A percentile compares a stretch with the other conserved stretches of the same genome.
These are phyloP conservation scores for Alloteropsis semialata DNA, from an alignment of 176 grass and related monocot genomes.

Conservation along the genomic window DNA sequence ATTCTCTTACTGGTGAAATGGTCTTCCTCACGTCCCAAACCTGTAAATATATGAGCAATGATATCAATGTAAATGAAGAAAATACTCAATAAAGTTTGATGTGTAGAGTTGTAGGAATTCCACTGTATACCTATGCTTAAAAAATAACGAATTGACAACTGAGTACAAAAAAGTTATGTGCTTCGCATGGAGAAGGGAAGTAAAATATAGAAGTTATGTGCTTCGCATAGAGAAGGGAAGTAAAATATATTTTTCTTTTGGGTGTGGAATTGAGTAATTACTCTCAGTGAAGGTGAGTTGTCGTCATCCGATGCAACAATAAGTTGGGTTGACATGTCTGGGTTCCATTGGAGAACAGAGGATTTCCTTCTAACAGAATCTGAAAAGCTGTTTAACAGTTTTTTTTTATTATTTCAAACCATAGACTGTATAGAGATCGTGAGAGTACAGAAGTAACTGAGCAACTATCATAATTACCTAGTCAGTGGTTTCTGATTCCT, in stretches of 20 bases:
- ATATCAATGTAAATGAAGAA: constrained; percentile 4
- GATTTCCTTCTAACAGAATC: constrained; percentile 84
- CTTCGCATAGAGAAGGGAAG: neutral
- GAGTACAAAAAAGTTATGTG: neutral
- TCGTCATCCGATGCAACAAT: constrained; percentile 98
- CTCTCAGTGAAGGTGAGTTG: constrained; percentile 82
- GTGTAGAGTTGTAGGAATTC: neutral
- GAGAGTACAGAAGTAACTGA: constrained; percentile 17
- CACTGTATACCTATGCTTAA: neutral
- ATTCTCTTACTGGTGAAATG: constrained; percentile 93
- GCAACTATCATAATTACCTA: constrained; percentile 51
- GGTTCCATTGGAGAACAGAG: constrained; percentile 99
- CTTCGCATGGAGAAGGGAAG: neutral
- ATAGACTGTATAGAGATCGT: neutral
- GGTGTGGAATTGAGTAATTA: constrained; percentile 31
- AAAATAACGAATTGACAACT: neutral
- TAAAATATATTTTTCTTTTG: neutral
- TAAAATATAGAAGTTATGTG: constrained; percentile 1
- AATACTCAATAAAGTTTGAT: neutral
- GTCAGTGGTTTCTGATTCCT: constrained; percentile 81
- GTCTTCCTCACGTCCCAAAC: constrained; percentile 99
- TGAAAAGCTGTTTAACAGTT: constrained; percentile 67
- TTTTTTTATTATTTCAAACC: constrained; percentile 20
- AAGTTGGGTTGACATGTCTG: constrained; percentile 89
- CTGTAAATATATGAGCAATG: constrained; percentile 44